phyloP scores from a whole-genome alignment of 108 stramenopile genomes.

The Cyclotella baltica region DNA sequence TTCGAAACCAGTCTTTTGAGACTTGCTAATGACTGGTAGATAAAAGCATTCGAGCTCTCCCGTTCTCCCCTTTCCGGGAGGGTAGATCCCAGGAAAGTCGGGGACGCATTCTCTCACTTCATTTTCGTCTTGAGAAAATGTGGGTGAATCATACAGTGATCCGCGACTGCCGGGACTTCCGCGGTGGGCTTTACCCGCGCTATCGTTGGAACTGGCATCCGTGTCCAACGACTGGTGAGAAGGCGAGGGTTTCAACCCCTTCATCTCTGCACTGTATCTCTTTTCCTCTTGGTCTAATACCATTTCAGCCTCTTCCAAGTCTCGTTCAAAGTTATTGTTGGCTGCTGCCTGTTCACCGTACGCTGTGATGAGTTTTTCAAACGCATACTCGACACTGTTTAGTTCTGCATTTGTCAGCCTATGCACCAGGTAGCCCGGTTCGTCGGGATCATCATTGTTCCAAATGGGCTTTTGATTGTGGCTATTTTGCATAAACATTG shows the following conservation, averaged over 20 bases:
- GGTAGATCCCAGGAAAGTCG: slow-evolving; percentile 75
- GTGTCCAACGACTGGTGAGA: slow-evolving; percentile 15
- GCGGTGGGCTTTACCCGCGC: slow-evolving; percentile 31
- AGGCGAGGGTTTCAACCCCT: background rate
- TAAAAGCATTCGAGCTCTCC: slow-evolving; percentile 86
- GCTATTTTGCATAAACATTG: slow-evolving; percentile 23
- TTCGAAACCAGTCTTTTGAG: slow-evolving; percentile 90
- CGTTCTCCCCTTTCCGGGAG: slow-evolving; percentile 71
- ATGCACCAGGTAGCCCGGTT: slow-evolving; percentile 80
- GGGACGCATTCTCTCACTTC: slow-evolving; percentile 50
- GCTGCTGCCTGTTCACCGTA: slow-evolving; percentile 50
- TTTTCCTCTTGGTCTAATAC: slow-evolving; percentile 65
- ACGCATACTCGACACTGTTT: slow-evolving; percentile 69
- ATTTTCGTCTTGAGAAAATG: slow-evolving; percentile 5
- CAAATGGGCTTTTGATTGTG: slow-evolving; percentile 48
- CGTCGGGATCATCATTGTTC: slow-evolving; percentile 84
- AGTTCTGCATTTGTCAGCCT: slow-evolving; percentile 69
- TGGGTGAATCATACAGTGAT: background rate
- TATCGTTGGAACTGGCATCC: slow-evolving; percentile 27
- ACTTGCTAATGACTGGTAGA: slow-evolving; percentile 86
- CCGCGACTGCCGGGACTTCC: slow-evolving; percentile 13
- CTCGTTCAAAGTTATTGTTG: slow-evolving; percentile 73
- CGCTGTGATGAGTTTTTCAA: slow-evolving; percentile 68
- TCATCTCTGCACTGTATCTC: slow-evolving; percentile 26
- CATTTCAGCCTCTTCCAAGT: slow-evolving; percentile 74